Evolutionary conservation across 2,329 filamentous ascomycete genomes (phyloP).

Genomic region (Blastomyces silverae): DNA sequence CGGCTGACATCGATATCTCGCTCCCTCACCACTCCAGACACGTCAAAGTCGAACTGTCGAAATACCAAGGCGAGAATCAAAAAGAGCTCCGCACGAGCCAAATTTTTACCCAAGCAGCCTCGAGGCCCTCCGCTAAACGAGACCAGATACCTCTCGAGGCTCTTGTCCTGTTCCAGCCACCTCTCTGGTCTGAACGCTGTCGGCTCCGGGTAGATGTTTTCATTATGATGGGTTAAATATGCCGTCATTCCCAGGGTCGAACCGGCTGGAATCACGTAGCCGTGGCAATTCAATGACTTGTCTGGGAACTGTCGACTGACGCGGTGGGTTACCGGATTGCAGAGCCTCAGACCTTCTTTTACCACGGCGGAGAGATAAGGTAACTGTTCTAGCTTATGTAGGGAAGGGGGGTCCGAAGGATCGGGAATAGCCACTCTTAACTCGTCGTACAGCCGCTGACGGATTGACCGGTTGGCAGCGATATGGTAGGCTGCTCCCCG

Average conservation of each 20-base stretch:
- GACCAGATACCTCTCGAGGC: not conserved
- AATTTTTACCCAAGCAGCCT: not conserved
- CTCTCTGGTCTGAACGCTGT: not conserved
- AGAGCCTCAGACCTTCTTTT: not conserved
- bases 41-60: constrained; percentile 1
- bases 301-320: not conserved
- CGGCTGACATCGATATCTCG: not conserved
- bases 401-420: not conserved
- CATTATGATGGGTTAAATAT: not conserved
- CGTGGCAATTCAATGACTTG: not conserved
- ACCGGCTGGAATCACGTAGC: not conserved
- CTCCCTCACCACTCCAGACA: not conserved
- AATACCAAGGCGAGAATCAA: not conserved
- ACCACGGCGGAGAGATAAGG: not conserved
- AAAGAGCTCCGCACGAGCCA: not conserved
- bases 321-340: not conserved
- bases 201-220: not conserved
- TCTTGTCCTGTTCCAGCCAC: not conserved
- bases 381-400: not conserved
- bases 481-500: not conserved
- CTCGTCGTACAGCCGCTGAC: not conserved
- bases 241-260: not conserved
- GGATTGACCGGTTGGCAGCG: not conserved
- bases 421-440: not conserved
- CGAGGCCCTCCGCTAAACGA: not conserved